Conservation (phyloP, 2,329 filamentous ascomycete species). For the Phyllosticta citrichinensis region DNA sequence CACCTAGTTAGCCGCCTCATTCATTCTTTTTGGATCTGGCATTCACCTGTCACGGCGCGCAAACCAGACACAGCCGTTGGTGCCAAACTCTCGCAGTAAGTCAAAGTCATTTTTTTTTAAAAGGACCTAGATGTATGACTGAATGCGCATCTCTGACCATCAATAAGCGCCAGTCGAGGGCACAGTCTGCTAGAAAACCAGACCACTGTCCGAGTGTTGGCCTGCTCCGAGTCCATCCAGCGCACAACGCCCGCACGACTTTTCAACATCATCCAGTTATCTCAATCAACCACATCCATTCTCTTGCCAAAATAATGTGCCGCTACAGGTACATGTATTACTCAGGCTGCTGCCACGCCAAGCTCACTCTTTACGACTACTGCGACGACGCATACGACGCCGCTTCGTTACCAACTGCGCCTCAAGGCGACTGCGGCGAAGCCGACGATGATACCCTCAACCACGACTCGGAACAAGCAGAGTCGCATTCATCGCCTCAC, state of each 20-base stretch:
- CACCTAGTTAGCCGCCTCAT: not conserved
- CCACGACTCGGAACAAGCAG: not conserved
- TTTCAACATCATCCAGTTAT: not conserved
- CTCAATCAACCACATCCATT: not conserved
- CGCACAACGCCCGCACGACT: not conserved
- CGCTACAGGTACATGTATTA: slow-evolving; percentile 26
- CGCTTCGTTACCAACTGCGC: not conserved
- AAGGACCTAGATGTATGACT: not conserved
- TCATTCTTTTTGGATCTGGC: not conserved
- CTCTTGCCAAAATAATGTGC: slow-evolving; percentile 21
- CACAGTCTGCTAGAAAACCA: not conserved
- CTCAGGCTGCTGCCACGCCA: slow-evolving; percentile 22
- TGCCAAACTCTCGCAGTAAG: not conserved
- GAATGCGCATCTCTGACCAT: not conserved
- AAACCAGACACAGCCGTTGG: not conserved
- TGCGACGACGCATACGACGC: slow-evolving; percentile 16
- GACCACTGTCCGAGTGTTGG: not conserved
- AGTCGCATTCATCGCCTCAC: not conserved
- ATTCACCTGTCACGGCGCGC: not conserved
- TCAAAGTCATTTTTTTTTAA: not conserved
- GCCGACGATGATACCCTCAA: not conserved
- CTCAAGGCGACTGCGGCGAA: not conserved
- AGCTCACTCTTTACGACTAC: slow-evolving; percentile 21
- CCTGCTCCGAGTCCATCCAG: not conserved
- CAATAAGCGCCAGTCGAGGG: not conserved